Conservation (phyloP, 768 basidiomycete genomes). For the Daedalea quercina region DNA sequence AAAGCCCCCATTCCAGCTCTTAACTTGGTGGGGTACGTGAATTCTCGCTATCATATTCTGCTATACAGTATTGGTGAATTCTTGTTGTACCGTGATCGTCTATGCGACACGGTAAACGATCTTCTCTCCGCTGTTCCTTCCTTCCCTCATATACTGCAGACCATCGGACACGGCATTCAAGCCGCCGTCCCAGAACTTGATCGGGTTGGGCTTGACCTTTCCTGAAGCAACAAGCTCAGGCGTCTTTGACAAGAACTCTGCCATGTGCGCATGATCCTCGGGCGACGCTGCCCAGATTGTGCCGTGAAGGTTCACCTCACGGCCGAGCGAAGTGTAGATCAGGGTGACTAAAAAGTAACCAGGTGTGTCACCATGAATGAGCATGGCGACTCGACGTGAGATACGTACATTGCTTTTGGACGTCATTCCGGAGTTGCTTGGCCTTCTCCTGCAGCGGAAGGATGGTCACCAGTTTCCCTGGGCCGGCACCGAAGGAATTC, state of each 20-base stretch:
- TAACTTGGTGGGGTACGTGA: too few relatives aligned
- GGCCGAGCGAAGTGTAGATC: conserved; percentile 15
- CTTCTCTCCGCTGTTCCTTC: conserved; percentile 26
- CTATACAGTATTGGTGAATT: too few relatives aligned
- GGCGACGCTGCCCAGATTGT: conserved; percentile 10
- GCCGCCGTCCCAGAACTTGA: conserved; percentile 20
- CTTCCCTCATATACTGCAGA: conserved; percentile 22
- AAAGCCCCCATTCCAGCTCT: too few relatives aligned
- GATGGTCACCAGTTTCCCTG: conserved; percentile 7
- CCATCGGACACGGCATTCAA: conserved; percentile 18
- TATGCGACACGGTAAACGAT: conserved; percentile 15
- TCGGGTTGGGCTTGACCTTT: conserved; percentile 19
- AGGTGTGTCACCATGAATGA: too few relatives aligned
- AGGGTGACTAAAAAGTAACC: conserved; percentile 11
- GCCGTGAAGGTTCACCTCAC: conserved; percentile 8
- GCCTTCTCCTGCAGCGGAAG: not conserved
- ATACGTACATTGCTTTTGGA: not conserved
- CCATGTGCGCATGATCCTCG: conserved; percentile 19
- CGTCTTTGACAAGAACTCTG: conserved; percentile 14
- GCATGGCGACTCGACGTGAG: too few relatives aligned
- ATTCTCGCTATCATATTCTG: too few relatives aligned
- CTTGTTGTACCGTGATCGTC: not conserved
- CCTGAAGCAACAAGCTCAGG: conserved; percentile 15
- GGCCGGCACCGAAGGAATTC: conserved; percentile 2
- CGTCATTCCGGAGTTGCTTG: not conserved